Evolutionary conservation across 768 basidiomycete genomes (phyloP).

Genomic region (Ephemerocybe angulata): DNA sequence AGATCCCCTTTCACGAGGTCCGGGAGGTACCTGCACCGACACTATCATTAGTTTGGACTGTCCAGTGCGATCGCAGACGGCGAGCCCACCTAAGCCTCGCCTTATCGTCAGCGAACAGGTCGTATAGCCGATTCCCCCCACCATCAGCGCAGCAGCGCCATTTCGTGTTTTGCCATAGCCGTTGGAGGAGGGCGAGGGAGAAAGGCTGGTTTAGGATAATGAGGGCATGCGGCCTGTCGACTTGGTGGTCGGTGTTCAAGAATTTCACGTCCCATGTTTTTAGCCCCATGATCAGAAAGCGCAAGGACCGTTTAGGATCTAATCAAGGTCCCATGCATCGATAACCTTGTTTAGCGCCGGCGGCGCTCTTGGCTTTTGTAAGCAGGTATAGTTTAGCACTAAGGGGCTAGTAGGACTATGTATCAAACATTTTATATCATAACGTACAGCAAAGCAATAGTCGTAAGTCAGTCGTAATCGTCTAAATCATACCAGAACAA

Average conservation of each 20-base stretch:
- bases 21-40: conserved; percentile 60
- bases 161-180: conserved; percentile 50
- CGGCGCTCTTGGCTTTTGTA: neutral
- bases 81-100: conserved; percentile 15
- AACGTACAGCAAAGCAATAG: neutral
- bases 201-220: conserved; percentile 93
- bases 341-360: too few relatives aligned
- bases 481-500: neutral
- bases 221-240: conserved; percentile 43
- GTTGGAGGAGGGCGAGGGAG: conserved; percentile 53
- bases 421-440: neutral
- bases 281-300: neutral
- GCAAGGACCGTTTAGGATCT: too few relatives aligned
- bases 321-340: neutral
- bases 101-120: conserved; percentile 33
- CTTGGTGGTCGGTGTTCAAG: conserved; percentile 19
- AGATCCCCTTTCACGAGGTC: conserved; percentile 92
- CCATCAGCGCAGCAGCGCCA: conserved; percentile 82
- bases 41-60: neutral
- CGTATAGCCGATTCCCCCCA: conserved; percentile 81
- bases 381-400: neutral
- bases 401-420: neutral
- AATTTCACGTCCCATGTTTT: conserved; percentile 43
- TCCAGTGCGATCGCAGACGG: neutral
- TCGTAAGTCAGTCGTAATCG: neutral